These are phyloP conservation scores for Solanum hybrid DNA, from an alignment of 305 asterid species.

Conservation along the genomic window DNA sequence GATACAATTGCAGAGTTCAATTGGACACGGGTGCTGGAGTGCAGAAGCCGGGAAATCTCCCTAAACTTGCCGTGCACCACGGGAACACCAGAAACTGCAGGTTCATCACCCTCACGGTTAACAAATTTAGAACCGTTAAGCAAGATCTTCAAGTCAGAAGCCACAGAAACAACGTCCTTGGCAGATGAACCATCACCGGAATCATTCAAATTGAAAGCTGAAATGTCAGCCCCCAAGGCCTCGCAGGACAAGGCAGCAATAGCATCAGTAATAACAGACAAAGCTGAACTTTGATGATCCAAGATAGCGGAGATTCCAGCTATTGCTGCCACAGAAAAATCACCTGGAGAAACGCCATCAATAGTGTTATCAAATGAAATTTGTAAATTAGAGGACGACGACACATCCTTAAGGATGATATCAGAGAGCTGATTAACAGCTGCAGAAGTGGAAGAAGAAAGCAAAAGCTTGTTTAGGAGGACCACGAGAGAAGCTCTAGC, in stretches of 20 bases:
- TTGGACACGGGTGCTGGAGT: conserved; percentile 53
- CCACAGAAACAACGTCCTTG: conserved; percentile 81
- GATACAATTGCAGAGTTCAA: conserved; percentile 62
- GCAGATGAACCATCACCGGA: conserved; percentile 85
- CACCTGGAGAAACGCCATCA: not conserved
- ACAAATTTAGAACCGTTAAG: conserved; percentile 68
- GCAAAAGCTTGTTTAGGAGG: conserved; percentile 46
- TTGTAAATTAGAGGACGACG: not conserved
- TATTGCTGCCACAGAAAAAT: conserved; percentile 38
- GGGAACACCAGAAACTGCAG: conserved; percentile 50
- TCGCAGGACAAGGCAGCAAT: conserved; percentile 76
- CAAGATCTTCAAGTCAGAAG: conserved; percentile 61
- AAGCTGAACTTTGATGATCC: conserved; percentile 40
- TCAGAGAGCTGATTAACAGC: conserved; percentile 28
- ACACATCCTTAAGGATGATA: conserved; percentile 23
- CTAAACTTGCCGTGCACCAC: conserved; percentile 58
- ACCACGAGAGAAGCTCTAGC: conserved; percentile 55
- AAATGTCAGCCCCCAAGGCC: conserved; percentile 49
- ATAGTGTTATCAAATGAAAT: not conserved
- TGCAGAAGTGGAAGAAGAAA: conserved; percentile 28
- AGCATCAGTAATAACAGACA: conserved; percentile 43
- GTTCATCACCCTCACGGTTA: conserved; percentile 23
- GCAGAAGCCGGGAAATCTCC: conserved; percentile 44
- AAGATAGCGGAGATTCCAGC: conserved; percentile 51
- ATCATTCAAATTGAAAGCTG: conserved; percentile 58